Base-by-base conservation (phyloP, 768 basidiomycete genomes). In the Mycena rebaudengoi region DNA sequence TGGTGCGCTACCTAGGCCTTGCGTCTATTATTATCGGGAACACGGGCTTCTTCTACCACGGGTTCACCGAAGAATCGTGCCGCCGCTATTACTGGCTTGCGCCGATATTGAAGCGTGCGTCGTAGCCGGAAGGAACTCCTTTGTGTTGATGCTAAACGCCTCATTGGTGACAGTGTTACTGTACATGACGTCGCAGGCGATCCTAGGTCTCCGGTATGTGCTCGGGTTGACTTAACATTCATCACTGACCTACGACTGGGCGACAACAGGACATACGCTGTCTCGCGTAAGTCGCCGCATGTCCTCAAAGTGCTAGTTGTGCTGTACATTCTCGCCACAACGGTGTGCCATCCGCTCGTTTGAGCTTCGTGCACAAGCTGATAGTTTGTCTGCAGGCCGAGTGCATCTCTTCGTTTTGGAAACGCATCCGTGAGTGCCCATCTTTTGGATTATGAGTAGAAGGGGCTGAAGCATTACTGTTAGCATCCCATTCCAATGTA, bases 231-330 rank as follows among this genome's bases (percentile, higher is more conserved):
- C 43, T 44, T 14, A 8, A 44, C 10, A 14, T 44, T 16, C 21
- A 20, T 14, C 43, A 44, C 43, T 44, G 21, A 44, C 43, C 43
- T 23, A 28, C 49, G n/a, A n/a, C n/a, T n/a, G n/a, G n/a, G n/a
- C n/a, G n/a, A 25, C 10, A 32, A 13, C 18, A 63, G 62, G 14
- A 65, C 64, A n/a, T 65, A 65, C 30, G 64, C 64, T 10, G 64
- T 65, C 4, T 65, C 64, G 26, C 56, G 64, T n/a, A 65, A 54
- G 28, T 60, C 50, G n/a, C 58, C 64, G 5, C 4, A 8, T 5
- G 51, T 65, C 8, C 29, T 65, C 6, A 23, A 43, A 1, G 16
- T 45, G 2, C 32, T 65, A 1, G 18, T 60, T 12, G 33, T 20
- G 2, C 13, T 65, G 11, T 65, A 30, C 45, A 11, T 65, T n/a